Base-by-base conservation (phyloP, 2,329 filamentous ascomycete species). In the Apiospora kogelbergensis region DNA sequence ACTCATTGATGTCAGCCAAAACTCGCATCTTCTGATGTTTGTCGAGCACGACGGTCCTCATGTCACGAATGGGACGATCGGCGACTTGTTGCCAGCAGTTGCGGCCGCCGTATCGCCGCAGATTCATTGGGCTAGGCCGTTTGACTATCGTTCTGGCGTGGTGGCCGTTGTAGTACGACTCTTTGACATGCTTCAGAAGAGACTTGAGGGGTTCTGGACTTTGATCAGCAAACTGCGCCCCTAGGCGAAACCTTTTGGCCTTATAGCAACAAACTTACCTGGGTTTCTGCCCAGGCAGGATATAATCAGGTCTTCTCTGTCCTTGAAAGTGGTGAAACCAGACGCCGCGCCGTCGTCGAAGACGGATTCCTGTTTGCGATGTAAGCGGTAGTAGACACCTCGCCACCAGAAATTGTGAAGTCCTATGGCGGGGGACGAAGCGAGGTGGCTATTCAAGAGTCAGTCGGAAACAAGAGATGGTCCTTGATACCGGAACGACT, bases 1-100 rank as follows among this genome's bases (percentile, higher is more conserved):
- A 95, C 73, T 94, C 92, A 72, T 93, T 92, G 74, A 95, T 90
- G 74, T 96, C 93, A 33, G 82, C 82, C 11, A 95, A 80, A 3
- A 95, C 84, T 41, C 85, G 83, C 1, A 85, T 81, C 79, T 95
- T 95, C 75, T 93, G 87, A 63, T 84, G 78, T 10, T 85, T 81
- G 71, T 93, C 91, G 5, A 96, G 84, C 2, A 94, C 90, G 1
- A 97, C 92, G 0, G 93, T 95, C 65, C 86, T 84, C 83, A 95
- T 91, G 0, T 91, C 90, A 20, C 92, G 83, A 7, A 90, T 88
- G 0, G 92, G 91, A 1, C 92, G 83, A 37, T 87, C 84, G 1
- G 88, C 86, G 30, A 90, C 86, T 70, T 85, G 82, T 46, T 84
- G 80, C 88, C 89, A 91, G 72, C 80, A 81, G 67, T 82, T 76